Evolutionary conservation across 192 early-diverging fungal species (phyloP), one percentile per base, ranked within the genome.

Genomic region (Pilaira anomala): DNA sequence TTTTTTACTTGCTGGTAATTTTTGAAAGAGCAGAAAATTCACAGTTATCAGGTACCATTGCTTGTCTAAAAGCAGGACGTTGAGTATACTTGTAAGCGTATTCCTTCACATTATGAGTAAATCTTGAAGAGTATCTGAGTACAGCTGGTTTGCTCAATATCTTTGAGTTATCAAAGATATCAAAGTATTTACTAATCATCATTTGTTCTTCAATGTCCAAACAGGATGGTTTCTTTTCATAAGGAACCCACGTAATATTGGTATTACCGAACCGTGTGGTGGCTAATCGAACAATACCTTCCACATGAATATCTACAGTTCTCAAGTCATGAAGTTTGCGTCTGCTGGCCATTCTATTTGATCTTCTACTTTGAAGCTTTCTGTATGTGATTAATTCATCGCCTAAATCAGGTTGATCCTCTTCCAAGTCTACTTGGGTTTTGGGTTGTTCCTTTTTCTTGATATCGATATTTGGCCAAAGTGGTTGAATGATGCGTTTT

Each of bases 401-500:
- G 30, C 30, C 28, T 3, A 19, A 7, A 18, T 33, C 52, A 0
- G 6, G 2, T 36, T 33, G 30, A 33, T 33, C 3, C n/a, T n/a
- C n/a, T n/a, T n/a, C n/a, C 30, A 33, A 33, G 13, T 28, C 51
- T 7, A 18, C 50, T n/a, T 52, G 26, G 7, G 13, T 18, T 30
- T 19, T 28, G 14, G 14, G 51, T 7, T 33, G 28, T 18, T 54
- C 18, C 29, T 55, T 33, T 6, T 19, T 18, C 28, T 30, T 55
- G 33, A 36, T 6, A 9, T 9, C 11, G 1, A 4, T 36, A n/a
- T 33, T 18, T 33, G 53, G 30, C 53, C 53, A 55, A 30, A 55
- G 53, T 33, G 53, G 53, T 30, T 55, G 28, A 30, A 55, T 18
- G 1, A 18, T 55, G 28, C 53, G 53, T 11, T 55, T 29, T 9